These are phyloP conservation scores for Populus davidiana DNA, from an alignment of 345 rosid genomes.

Conservation along the genomic window DNA sequence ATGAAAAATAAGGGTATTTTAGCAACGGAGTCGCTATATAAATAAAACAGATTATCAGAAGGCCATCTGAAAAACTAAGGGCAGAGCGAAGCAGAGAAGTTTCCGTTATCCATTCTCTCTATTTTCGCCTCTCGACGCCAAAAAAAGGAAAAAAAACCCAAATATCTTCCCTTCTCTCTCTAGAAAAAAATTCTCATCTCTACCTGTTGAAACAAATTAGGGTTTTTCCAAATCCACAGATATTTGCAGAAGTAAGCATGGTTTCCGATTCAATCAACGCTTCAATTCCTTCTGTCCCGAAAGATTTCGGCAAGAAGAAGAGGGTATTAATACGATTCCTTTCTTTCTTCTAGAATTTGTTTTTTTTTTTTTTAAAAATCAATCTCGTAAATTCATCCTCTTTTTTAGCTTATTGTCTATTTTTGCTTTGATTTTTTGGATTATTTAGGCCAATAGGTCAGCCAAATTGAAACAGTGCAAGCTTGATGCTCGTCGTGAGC, in stretches of 20 bases:
- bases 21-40: background rate
- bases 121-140: constrained; percentile 22
- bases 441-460: constrained; percentile 66
- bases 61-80: constrained; percentile 1
- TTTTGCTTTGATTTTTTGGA: constrained; percentile 5
- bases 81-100: constrained; percentile 59
- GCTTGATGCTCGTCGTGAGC: constrained; percentile 91
- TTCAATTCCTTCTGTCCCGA: constrained; percentile 46
- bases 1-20: background rate
- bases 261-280: constrained; percentile 63
- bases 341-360: background rate
- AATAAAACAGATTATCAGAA: background rate
- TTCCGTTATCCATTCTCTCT: constrained; percentile 59
- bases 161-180: constrained; percentile 10
- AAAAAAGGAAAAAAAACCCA: background rate
- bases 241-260: constrained; percentile 37
- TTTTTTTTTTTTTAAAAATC: too few species aligned
- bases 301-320: constrained; percentile 72
- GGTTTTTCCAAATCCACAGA: constrained; percentile 38
- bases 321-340: constrained; percentile 41
- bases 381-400: background rate
- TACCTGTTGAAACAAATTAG: constrained; percentile 26
- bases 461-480: constrained; percentile 95
- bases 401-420: background rate
- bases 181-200: background rate